Evolutionary conservation across 345 rosid species (phyloP), one percentile per base, ranked within the genome.

Genomic region (Microthlaspi erraticum): DNA sequence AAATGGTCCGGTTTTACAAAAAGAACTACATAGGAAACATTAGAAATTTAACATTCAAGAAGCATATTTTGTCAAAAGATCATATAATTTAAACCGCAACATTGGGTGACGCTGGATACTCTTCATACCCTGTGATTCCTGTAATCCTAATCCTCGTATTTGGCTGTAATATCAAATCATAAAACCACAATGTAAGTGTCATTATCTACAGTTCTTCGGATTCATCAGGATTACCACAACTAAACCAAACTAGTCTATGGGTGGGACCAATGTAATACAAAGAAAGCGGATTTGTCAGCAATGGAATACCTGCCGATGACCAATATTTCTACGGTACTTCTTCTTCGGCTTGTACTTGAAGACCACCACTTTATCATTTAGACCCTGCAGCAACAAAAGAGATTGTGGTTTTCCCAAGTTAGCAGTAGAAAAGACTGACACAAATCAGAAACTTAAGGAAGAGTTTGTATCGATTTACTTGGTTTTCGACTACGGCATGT

Each of bases 281-380:
- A n/a, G n/a, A n/a, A n/a, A n/a, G n/a, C n/a, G n/a, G n/a, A n/a
- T n/a, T n/a, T n/a, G n/a, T n/a, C n/a, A n/a, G n/a, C n/a, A n/a
- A n/a, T n/a, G n/a, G n/a, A n/a, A n/a, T 82, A 94, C 99, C 99
- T 94, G 99, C 17, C 99, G 79, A 61, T 94, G 99, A 48, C 99
- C 99, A 36, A 91, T 94, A 72, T 91, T 94, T 80, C 99, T 91
- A 69, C 95, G 82, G 72, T 94, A 94, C 70, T 89, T 88, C 80
- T 94, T 94, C 85, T 94, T 94, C 77, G 76, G 86, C 87, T 91
- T 94, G 60, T 94, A 94, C 82, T 94, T 94, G 84, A 88, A 94
- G 60, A 94, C 95, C 5, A 86, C 78, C 9, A 87, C 96, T 82
- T 94, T 94, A 43, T 81, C 80, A 80, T 94, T 70, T 51, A 86